Base-by-base conservation (phyloP, 2,329 filamentous ascomycete genomes). In the Raffaelea ambrosiae region DNA sequence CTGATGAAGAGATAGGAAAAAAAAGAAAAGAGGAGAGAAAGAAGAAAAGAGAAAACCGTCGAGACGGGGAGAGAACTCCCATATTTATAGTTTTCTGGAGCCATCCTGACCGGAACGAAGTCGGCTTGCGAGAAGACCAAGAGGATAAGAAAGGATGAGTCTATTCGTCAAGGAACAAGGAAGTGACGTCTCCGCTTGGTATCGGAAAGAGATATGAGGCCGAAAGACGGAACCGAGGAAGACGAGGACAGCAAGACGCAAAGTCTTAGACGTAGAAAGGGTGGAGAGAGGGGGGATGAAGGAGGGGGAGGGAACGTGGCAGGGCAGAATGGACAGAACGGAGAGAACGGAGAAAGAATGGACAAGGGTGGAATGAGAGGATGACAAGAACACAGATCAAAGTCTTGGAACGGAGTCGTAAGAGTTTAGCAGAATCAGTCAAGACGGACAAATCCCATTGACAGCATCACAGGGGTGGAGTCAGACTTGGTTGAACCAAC, bases 21-120 rank as follows among this genome's bases (percentile, higher is more conserved):
- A 72, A 70, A 76, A 73, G 67, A 69, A 77, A 63, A 64, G 64
- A 65, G 66, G 73, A 73, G 65, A 65, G 66, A 72, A 73, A 72
- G 68, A 67, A 77, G 71, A 70, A 76, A 73, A 66, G 69, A 76
- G 63, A 63, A 68, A 61, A 61, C 49, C 53, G 53, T 57, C 58
- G 59, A 59, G 65, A 62, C 59, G 63, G 57, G 70, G 72, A 66
- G 66, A 74, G 66, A 64, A 66, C 61, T 59, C 60, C 62, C 65
- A 76, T 68, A 80, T 83, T 83, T 83, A 83, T 83, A 83, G 69
- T 72, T 76, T 71, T 77, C 62, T 60, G 51, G 51, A 55, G 56
- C 58, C 61, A 57, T 61, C 60, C 56, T 52, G 58, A 62, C 56
- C 63, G 59, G 59, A 56, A 58, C 61, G 54, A 58, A 60, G 54